Evolutionary conservation across 108 stramenopile species (phyloP), one percentile per base, ranked within the genome.

Genomic region (Nannochloropsis oceanica): DNA sequence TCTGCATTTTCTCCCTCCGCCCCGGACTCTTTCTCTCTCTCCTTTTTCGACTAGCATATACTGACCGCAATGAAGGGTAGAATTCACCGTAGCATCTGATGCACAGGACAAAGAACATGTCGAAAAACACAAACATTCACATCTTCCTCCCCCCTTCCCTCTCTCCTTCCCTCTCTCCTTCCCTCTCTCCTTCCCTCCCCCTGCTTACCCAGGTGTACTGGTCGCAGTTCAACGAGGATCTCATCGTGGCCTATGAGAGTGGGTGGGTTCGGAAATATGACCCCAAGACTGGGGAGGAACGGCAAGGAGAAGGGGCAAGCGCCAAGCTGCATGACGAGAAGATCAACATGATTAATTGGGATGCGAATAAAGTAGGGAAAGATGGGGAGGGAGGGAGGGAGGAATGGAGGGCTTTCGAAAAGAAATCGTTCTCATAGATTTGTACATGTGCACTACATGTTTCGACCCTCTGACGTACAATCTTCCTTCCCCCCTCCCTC

Each of bases 201-300:
- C 26, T 46, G 44, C 80, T 79, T 10, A 84, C 84, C 24, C 80
- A 82, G 87, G 84, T 88, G 10, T 50, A 81, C 27, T 88, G 84
- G 84, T 81, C 84, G 42, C 81, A 83, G 84, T 87, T 96, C 86
- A 97, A 97, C 86, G 95, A 97, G 88, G 92, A 93, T 79, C 87
- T 98, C 25, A 91, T 99, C 82, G 94, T 96, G 8, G 93, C 95
- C 9, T 95, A 95, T 89, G 96, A 98, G 84, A 95, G 96, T 86
- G 99, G 99, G 25, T 83, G 90, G 26, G 91, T 98, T 81, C 90
- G 95, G 46, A 91, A 97, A 81, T 96, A 96, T 84, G 94, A 98
- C 87, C 93, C 96, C 7, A 81, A 87, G 42, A 94, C 94, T 44
- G 97, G 97, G 24, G 90, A 94, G 12, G 91, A 95, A 82, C 86